phyloP scores from a whole-genome alignment of 2,329 filamentous ascomycete genomes.

The Fusarium torreyae region DNA sequence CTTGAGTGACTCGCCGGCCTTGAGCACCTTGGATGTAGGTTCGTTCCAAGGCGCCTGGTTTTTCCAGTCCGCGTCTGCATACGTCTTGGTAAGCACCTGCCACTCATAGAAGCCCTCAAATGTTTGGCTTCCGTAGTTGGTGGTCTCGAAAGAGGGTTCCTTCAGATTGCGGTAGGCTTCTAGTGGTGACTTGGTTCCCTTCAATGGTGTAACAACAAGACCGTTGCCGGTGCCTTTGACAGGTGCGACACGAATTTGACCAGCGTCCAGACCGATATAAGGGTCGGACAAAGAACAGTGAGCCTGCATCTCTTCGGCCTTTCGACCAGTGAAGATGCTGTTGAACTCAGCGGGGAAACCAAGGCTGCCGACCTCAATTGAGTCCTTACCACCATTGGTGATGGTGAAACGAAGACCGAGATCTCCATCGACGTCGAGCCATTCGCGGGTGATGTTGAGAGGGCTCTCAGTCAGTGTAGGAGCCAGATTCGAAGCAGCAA shows the following conservation, averaged over 20 bases:
- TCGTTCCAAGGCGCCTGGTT: conserved; percentile 67
- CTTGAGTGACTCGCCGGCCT: conserved; percentile 61
- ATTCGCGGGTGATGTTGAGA: conserved; percentile 66
- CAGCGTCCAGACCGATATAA: conserved; percentile 72
- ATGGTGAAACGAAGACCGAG: conserved; percentile 67
- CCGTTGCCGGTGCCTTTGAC: conserved; percentile 67
- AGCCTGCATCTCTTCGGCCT: conserved; percentile 63
- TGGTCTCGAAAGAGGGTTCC: conserved; percentile 60
- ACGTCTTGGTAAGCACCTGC: conserved; percentile 69
- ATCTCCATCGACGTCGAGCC: conserved; percentile 65
- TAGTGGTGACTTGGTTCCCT: conserved; percentile 59
- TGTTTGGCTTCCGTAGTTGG: conserved; percentile 66
- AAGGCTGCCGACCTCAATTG: conserved; percentile 69
- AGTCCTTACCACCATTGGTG: conserved; percentile 58
- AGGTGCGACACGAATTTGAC: conserved; percentile 68
- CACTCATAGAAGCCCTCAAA: conserved; percentile 75
- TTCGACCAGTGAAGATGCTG: conserved; percentile 70
- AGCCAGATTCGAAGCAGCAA: conserved; percentile 59
- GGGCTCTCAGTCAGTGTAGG: conserved; percentile 59
- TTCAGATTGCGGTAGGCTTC: conserved; percentile 69
- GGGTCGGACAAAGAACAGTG: conserved; percentile 71
- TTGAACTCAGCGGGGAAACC: conserved; percentile 74
- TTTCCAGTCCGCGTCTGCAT: conserved; percentile 70
- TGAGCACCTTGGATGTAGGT: conserved; percentile 63
- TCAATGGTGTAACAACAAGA: conserved; percentile 69